Evolutionary conservation across 495 filamentous ascomycete genomes (phyloP).

Genomic region (Penicillium antarcticum): DNA sequence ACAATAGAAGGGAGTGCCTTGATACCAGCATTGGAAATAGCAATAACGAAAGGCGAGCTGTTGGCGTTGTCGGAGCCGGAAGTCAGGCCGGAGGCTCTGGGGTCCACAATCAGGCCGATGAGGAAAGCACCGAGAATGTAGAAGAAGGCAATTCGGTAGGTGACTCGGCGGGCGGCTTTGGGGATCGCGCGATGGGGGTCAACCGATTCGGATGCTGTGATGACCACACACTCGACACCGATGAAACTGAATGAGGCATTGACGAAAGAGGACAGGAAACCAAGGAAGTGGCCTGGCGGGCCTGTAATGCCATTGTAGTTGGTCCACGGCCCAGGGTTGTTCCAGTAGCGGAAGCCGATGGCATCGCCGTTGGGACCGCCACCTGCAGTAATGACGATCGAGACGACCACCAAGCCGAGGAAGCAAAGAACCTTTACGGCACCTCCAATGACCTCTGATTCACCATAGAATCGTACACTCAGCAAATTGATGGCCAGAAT

Average conservation of each 20-base stretch:
- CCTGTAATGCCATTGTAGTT: slow-evolving; percentile 34
- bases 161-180: slow-evolving; percentile 75
- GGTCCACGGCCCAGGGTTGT: slow-evolving; percentile 41
- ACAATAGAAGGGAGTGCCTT: slow-evolving; percentile 69
- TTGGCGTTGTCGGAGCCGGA: slow-evolving; percentile 40
- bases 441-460: slow-evolving; percentile 71
- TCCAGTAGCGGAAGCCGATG: slow-evolving; percentile 71
- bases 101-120: slow-evolving; percentile 50
- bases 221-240: slow-evolving; percentile 67
- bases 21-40: slow-evolving; percentile 59
- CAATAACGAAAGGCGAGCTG: slow-evolving; percentile 57
- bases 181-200: slow-evolving; percentile 77
- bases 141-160: slow-evolving; percentile 83
- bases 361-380: slow-evolving; percentile 58
- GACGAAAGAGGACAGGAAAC: slow-evolving; percentile 43
- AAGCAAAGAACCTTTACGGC: slow-evolving; percentile 75
- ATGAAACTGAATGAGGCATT: slow-evolving; percentile 52
- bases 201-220: slow-evolving; percentile 79
- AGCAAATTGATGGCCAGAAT: slow-evolving; percentile 67
- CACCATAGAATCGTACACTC: slow-evolving; percentile 66
- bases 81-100: slow-evolving; percentile 51
- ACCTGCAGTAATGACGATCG: slow-evolving; percentile 66
- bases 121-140: slow-evolving; percentile 59
- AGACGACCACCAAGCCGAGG: slow-evolving; percentile 63
- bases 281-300: slow-evolving; percentile 39